Evolutionary conservation across 495 filamentous ascomycete genomes (phyloP), one percentile per base, ranked within the genome.

Genomic region (Podospora sp.): DNA sequence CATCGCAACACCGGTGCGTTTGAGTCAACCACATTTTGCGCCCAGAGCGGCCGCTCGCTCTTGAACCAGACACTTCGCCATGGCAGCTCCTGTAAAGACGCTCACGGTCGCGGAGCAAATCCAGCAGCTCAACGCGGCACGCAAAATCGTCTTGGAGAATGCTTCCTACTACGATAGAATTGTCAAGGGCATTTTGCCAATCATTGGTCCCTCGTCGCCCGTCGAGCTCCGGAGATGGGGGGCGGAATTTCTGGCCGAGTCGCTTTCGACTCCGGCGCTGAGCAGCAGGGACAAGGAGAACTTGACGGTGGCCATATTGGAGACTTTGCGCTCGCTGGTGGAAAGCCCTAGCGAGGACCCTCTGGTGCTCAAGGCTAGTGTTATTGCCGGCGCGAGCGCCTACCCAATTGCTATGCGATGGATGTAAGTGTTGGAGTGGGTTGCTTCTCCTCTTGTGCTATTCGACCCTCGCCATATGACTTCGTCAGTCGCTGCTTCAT

Each of bases 201-300:
- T 98, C 73, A 90, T 97, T 72, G 90, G 89, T 33, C 85, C 90
- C n/a, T 81, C 84, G 60, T 81, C 90, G 53, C 83, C 83, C 50
- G 77, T 97, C 21, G 92, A 96, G 77, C 79, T 97, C 70, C 90
- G 92, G 77, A 84, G 94, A 89, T 99, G 96, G 96, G 96, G 93
- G 24, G 88, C 93, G 24, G 93, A 97, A 26, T 99, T 99, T 76
- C 83, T 99, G 46, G 94, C 96, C 49, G 95, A 99, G 82, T 92
- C 93, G 4, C 97, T 99, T 78, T 89, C 96, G 21, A 93, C 90
- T 53, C 95, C 95, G 16, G 86, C 88, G 36, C 82, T 98, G 70
- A 76, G 86, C 63, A 78, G 81, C 36, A 81, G 86, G 60, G 88
- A 90, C 77, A 98, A 97, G 82, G 90, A 89, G 78, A 85, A 87